These are phyloP conservation scores for Amphicarpaea edgeworthii DNA, from an alignment of 306 rosid species.

Conservation along the genomic window DNA sequence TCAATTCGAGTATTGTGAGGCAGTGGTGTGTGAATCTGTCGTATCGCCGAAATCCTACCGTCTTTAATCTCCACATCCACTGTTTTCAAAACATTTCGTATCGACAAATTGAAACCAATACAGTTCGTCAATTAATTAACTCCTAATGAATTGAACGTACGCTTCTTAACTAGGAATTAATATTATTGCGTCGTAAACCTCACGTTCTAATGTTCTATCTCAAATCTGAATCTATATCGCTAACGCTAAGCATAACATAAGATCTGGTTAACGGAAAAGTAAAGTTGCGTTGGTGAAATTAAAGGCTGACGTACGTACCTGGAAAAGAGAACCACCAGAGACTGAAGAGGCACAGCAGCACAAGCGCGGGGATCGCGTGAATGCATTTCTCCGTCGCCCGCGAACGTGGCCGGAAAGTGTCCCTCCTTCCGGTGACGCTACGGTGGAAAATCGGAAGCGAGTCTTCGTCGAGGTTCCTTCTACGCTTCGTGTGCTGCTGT, in stretches of 20 bases:
- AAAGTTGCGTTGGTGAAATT: not conserved
- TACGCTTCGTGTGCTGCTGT: constrained; percentile 47
- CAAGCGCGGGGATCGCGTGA: constrained; percentile 53
- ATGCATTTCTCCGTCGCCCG: constrained; percentile 47
- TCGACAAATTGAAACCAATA: constrained; percentile 4
- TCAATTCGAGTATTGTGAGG: constrained; percentile 48
- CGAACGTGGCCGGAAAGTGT: constrained; percentile 34
- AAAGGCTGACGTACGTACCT: constrained; percentile 55
- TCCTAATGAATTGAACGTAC: constrained; percentile 4
- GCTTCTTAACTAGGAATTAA: not conserved
- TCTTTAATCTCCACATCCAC: constrained; percentile 52
- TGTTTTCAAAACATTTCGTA: constrained; percentile 45
- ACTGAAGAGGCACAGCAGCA: constrained; percentile 58
- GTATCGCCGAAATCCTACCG: constrained; percentile 50
- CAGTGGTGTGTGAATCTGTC: constrained; percentile 34
- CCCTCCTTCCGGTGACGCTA: constrained; percentile 41
- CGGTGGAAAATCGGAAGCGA: constrained; percentile 49
- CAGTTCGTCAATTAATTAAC: constrained; percentile 20
- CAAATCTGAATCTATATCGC: constrained; percentile 4
- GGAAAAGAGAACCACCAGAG: constrained; percentile 75
- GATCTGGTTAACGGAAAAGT: not conserved
- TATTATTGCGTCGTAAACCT: constrained; percentile 35
- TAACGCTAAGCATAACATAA: not conserved
- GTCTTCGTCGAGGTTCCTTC: constrained; percentile 46
- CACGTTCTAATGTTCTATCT: not conserved